These are phyloP conservation scores for Cutaneotrichosporon sp. DNA, from an alignment of 1,284 basidiomycete species.

Conservation along the genomic window DNA sequence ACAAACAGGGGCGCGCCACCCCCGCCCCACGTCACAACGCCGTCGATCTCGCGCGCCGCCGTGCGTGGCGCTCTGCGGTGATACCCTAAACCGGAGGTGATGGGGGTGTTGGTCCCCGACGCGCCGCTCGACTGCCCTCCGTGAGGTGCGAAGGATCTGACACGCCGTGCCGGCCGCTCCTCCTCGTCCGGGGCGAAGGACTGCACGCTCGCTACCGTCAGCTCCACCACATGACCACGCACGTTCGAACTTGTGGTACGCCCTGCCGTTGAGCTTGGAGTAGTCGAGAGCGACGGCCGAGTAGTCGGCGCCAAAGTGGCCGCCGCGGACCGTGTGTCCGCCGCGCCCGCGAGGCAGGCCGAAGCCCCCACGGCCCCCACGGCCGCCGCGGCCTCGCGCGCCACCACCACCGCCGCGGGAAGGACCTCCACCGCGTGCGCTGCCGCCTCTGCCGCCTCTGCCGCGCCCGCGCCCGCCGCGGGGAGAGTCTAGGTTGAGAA, in stretches of 20 bases:
- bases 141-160: conserved; percentile 6
- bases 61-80: conserved; percentile 17
- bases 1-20: conserved; percentile 50
- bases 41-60: conserved; percentile 17
- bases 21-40: conserved; percentile 41
- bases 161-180: neutral
- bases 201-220: conserved; percentile 22
- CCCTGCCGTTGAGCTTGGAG: conserved; percentile 36
- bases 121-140: neutral
- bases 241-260: conserved; percentile 46
- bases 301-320: conserved; percentile 43
- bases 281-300: conserved; percentile 48
- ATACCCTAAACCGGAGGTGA: conserved; percentile 38
- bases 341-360: conserved; percentile 16
- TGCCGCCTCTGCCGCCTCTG: conserved; percentile 27
- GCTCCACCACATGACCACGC: conserved; percentile 14
- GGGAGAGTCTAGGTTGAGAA: conserved; percentile 33
- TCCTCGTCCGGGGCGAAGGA: conserved; percentile 29
- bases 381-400: conserved; percentile 21
- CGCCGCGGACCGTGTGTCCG: conserved; percentile 19
- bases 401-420: conserved; percentile 26
- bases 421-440: conserved; percentile 29
- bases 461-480: conserved; percentile 27
- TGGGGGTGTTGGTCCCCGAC: conserved; percentile 38
- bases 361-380: conserved; percentile 14